A percentile compares a stretch with the other conserved stretches of the same genome.
Evolutionary conservation across 345 rosid species (phyloP).

Genomic region (Arabidopsis suecica): DNA sequence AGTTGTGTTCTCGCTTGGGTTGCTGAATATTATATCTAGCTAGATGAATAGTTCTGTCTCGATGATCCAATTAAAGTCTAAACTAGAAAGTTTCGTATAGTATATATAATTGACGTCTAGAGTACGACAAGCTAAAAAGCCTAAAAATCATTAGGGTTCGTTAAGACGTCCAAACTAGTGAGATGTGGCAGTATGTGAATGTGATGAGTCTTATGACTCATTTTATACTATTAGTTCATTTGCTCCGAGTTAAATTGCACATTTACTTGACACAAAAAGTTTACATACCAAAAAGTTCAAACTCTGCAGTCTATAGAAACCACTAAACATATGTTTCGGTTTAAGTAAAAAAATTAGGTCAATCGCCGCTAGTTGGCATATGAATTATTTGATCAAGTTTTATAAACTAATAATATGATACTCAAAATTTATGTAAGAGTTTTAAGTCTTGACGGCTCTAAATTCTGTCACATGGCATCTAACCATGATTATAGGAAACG

Average conservation of each 20-base stretch:
- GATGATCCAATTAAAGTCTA: constrained; percentile 9
- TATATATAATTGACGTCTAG: not conserved
- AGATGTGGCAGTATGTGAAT: constrained; percentile 32
- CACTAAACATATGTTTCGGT: not conserved
- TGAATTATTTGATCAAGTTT: constrained; percentile 14
- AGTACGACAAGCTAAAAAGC: constrained; percentile 23
- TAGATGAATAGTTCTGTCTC: constrained; percentile 9
- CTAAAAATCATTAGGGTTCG: constrained; percentile 31
- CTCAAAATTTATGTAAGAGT: constrained; percentile 16
- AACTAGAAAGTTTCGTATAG: not conserved
- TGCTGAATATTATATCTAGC: constrained; percentile 2
- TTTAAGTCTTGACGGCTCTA: constrained; percentile 34
- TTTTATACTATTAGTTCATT: not conserved
- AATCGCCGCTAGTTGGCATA: constrained; percentile 14
- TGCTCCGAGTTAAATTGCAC: not conserved
- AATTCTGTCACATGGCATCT: constrained; percentile 30
- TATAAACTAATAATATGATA: not conserved
- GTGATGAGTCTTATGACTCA: constrained; percentile 36
- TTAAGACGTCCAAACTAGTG: constrained; percentile 37
- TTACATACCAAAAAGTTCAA: not conserved
- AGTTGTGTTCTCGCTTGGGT: not conserved
- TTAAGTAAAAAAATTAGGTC: not conserved
- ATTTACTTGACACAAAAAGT: not conserved
- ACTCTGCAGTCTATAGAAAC: not conserved
- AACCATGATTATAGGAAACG: constrained; percentile 26